Base-by-base conservation (phyloP, 2,329 filamentous ascomycete genomes). In the Exophiala oligosperma region DNA sequence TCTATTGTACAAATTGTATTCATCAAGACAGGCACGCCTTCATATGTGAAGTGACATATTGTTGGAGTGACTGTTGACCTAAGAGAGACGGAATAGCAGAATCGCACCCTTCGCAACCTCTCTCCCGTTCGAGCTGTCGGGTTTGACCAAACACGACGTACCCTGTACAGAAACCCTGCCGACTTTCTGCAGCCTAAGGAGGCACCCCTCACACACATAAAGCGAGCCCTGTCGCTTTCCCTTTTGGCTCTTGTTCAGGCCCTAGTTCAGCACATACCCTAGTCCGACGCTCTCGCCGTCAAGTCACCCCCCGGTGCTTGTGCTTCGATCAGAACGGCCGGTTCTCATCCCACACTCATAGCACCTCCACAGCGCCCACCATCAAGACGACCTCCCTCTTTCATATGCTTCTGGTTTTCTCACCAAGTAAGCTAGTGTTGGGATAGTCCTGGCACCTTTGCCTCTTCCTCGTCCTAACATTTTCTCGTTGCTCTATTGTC, bases 341-440 rank as follows among this genome's bases (percentile, higher is more conserved):
- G 43, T 44, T 46, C 40, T 53, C 29, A 52, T 52, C 54, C 57
- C 51, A 47, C 52, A 52, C 35, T 37, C 51, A 40, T 54, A 49
- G 46, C 47, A 48, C 60, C 56, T 55, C 54, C 57, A 58, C 57
- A 57, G 12, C 54, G 41, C 55, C 57, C 50, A 52, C 46, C 50
- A 40, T 51, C 52, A 43, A 55, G 44, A 41, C 41, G 37, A 49
- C 43, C 49, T 44, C 47, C 46, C 56, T 62, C 54, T 59, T 54
- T 60, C 61, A 63, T 63, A 60, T 63, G 58, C 55, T 59, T 52
- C n/a, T 47, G 17, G 47, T 35, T 24, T 54, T 26, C 54, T 52
- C 54, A 47, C 52, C 35, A 58, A 48, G 32, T 38, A 40, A 51
- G 53, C 32, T 35, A 35, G 32, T 35, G 32, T 35, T 35, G 32